Evolutionary conservation across 345 rosid species (phyloP).

Genomic region (Populus tremula): DNA sequence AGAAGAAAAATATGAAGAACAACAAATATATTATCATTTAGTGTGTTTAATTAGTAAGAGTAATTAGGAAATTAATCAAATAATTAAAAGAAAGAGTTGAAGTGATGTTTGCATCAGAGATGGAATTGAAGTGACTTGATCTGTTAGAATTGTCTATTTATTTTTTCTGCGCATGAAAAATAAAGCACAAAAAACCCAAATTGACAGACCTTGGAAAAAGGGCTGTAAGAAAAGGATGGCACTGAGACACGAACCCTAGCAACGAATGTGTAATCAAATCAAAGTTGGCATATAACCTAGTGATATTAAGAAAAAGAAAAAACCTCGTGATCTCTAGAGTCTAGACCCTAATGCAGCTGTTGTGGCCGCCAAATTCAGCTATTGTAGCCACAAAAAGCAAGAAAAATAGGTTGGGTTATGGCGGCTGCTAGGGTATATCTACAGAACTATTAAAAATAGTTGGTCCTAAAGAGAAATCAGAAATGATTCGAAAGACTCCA

Average conservation of each 20-base stretch:
- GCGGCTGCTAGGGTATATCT: constrained; percentile 35
- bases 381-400: constrained; percentile 32
- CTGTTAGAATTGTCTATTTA: constrained; percentile 27
- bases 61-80: neutral
- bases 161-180: constrained; percentile 1
- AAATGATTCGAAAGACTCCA: constrained; percentile 29
- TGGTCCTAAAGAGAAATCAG: neutral
- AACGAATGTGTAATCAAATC: constrained; percentile 41
- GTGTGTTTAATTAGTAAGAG: neutral
- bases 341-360: constrained; percentile 15
- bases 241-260: constrained; percentile 48
- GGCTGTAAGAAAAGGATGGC: constrained; percentile 4
- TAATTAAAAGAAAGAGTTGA: neutral
- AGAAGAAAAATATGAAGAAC: neutral
- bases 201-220: constrained; percentile 13
- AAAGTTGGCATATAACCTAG: neutral
- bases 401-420: constrained; percentile 28
- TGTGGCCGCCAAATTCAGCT: constrained; percentile 14
- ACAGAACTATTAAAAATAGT: neutral
- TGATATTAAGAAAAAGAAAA: neutral
- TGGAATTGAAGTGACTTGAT: constrained; percentile 48
- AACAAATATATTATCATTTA: neutral
- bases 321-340: constrained; percentile 11
- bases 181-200: constrained; percentile 28
- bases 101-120: constrained; percentile 21